Base-by-base conservation (phyloP, 2,329 filamentous ascomycete species). In the Colletotrichum sp. region DNA sequence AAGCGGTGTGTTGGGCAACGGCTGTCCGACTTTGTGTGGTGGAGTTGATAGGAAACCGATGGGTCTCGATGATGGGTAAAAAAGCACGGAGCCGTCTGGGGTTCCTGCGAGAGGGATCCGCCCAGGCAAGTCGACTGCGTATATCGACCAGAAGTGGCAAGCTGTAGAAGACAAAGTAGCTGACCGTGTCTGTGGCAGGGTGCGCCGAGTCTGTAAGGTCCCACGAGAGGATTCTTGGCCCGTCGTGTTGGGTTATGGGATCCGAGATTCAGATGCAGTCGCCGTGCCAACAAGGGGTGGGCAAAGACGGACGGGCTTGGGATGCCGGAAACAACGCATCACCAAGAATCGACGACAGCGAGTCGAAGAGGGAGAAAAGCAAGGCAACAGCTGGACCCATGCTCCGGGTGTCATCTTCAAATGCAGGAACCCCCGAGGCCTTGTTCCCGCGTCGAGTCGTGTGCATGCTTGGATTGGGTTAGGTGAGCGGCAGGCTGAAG, bases 361-460 rank as follows among this genome's bases (percentile, higher is more conserved):
- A 75, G 52, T 71, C 60, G 30, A 72, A 49, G 44, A 49, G 44
- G 44, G n/a, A 52, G 30, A 18, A 36, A 76, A 76, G 62, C 70
- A 73, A 69, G 70, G 73, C 66, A 73, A 39, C 63, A 64, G 34
- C 57, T 34, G 30, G 44, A 69, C 70, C 70, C 70, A 49, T 32
- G 73, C 32, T 52, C 44, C 64, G 65, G 64, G 64, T 76, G 64
- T 73, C 73, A 72, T 68, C 73, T 62, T 76, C 73, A 30, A 64
- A 76, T 73, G 73, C 73, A 76, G 73, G 73, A 76, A 76, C 73
- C 62, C 44, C 70, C 63, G 57, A 72, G 30, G 39, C 32, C 26
- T 44, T 52, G 49, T 24, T 69, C 64, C 71, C 55, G 49, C 30
- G 49, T 73, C 59, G 59, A 74, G 65, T 73, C 65, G 64, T 67